Evolutionary conservation across 441 rosid genomes (phyloP).

Genomic region (Bocquillonia castaneifolia): DNA sequence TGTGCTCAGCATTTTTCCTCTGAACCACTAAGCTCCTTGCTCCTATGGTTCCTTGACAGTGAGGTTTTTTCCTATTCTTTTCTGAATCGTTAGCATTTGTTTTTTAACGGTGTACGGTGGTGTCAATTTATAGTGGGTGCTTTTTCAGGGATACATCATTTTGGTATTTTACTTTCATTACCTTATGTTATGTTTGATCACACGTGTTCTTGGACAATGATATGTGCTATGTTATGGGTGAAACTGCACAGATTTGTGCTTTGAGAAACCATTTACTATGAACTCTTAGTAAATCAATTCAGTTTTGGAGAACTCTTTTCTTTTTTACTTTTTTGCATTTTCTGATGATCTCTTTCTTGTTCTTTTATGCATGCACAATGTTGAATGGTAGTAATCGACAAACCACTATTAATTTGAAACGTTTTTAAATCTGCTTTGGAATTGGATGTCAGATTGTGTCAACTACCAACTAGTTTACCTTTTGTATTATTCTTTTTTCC

Average conservation of each 20-base stretch:
- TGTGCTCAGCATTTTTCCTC: conserved; percentile 73
- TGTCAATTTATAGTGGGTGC: not conserved
- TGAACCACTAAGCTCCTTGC: conserved; percentile 67
- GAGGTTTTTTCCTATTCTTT: conserved; percentile 39
- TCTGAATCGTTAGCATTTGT: not conserved
- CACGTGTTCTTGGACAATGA: not conserved
- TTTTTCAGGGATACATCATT: not conserved
- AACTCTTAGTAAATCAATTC: not conserved
- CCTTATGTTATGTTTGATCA: not conserved
- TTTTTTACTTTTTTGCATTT: conserved; percentile 6
- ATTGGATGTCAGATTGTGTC: not conserved
- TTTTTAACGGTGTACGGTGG: not conserved
- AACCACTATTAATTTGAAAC: not conserved
- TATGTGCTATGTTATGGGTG: not conserved
- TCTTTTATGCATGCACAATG: not conserved
- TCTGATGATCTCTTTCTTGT: conserved; percentile 5
- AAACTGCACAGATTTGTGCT: not conserved
- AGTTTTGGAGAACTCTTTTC: not conserved
- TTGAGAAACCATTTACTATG: not conserved
- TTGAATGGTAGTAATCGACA: not conserved
- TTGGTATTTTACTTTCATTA: not conserved
- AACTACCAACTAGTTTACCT: not conserved
- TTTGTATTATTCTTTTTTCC: not conserved
- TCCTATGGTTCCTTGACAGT: conserved; percentile 39
- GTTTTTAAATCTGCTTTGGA: not conserved